Evolutionary conservation across 306 rosid genomes (phyloP).

Genomic region (Notholithocarpus densiflorus): DNA sequence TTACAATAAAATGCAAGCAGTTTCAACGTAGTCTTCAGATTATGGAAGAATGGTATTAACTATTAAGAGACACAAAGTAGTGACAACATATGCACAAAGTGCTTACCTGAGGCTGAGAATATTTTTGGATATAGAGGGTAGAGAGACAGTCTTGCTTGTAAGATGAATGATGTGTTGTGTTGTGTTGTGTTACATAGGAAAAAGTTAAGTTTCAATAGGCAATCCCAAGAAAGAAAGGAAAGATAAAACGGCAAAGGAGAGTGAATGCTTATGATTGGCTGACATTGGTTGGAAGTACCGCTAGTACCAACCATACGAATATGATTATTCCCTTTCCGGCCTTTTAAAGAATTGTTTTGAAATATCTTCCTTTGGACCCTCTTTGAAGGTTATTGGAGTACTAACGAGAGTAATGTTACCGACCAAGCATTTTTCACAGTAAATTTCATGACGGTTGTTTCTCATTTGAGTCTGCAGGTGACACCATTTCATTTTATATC

Average conservation of each 20-base stretch:
- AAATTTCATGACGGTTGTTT: too few relatives aligned
- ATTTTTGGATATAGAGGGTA: constrained; percentile 2
- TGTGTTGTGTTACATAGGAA: neutral
- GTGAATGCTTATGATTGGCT: constrained; percentile 43
- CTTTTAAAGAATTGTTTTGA: constrained; percentile 3
- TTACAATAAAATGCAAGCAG: neutral
- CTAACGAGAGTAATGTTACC: too few relatives aligned
- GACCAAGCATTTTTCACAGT: too few relatives aligned
- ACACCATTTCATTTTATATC: too few relatives aligned
- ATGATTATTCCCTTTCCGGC: constrained; percentile 13
- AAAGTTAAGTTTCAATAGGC: constrained; percentile 6
- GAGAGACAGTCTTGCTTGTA: neutral
- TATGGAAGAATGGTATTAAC: neutral
- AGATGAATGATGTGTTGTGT: constrained; percentile 14
- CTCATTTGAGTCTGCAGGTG: too few relatives aligned
- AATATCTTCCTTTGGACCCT: constrained; percentile 33
- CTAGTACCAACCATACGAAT: constrained; percentile 25
- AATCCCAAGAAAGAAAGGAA: constrained; percentile 13
- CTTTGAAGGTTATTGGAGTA: neutral
- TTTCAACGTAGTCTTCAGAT: neutral
- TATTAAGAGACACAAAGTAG: constrained; percentile 1
- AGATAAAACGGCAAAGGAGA: constrained; percentile 24
- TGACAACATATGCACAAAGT: neutral
- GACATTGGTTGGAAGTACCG: constrained; percentile 58
- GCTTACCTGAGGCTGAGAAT: constrained; percentile 27